Evolutionary conservation across 441 rosid genomes (phyloP).

Genomic region (Daphne laureola): DNA sequence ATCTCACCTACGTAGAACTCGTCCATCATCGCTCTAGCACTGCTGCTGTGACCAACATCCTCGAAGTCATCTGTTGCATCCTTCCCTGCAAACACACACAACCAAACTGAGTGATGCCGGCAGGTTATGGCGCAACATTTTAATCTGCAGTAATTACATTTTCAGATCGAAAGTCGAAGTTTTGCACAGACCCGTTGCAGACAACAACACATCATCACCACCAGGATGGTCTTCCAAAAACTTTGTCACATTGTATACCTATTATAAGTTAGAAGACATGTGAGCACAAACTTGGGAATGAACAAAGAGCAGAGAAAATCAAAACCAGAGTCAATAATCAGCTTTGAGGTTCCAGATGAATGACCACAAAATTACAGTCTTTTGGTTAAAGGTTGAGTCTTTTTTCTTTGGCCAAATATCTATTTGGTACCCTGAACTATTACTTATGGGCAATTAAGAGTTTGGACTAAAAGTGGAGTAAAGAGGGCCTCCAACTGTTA

Average conservation of each 20-base stretch:
- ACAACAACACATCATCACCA: conserved; percentile 87
- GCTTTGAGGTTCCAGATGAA: background rate
- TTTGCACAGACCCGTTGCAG: conserved; percentile 55
- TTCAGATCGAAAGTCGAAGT: background rate
- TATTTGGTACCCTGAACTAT: no score
- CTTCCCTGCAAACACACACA: conserved; percentile 44
- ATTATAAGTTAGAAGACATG: conserved; percentile 9
- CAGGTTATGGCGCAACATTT: background rate
- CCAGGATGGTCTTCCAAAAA: conserved; percentile 98
- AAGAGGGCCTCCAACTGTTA: no score
- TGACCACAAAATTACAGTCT: no score
- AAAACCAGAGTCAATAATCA: conserved; percentile 2
- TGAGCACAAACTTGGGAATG: background rate
- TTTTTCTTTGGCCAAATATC: no score
- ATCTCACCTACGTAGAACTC: conserved; percentile 65
- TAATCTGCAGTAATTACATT: background rate
- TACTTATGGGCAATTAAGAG: no score
- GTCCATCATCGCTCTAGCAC: conserved; percentile 82
- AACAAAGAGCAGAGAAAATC: background rate
- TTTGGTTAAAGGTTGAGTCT: no score
- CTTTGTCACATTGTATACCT: conserved; percentile 91
- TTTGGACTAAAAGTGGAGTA: no score
- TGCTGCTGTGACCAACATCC: conserved; percentile 85
- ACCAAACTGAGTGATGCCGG: background rate
- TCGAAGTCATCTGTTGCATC: conserved; percentile 91